Evolutionary conservation across 2,329 filamentous ascomycete species (phyloP).

Genomic region (Thelonectria olida): DNA sequence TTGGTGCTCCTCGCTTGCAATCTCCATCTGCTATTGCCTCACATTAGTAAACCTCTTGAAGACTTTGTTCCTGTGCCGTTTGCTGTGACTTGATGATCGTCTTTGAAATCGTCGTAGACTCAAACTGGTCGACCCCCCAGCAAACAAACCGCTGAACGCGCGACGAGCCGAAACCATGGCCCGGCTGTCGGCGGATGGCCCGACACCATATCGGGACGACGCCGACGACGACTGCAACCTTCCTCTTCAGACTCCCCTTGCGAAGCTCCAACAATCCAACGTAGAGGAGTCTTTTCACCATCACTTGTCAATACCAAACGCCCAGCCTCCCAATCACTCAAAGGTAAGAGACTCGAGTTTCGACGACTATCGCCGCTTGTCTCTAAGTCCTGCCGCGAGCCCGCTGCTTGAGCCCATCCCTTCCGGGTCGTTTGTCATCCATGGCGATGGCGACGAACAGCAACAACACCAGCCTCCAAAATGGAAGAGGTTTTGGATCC

Average conservation of each 20-base stretch:
- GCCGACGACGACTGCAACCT: too few relatives aligned
- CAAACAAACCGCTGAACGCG: not conserved
- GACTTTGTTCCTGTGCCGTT: not conserved
- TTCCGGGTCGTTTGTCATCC: slow-evolving; percentile 21
- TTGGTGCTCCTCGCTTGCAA: not conserved
- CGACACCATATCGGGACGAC: slow-evolving; percentile 31
- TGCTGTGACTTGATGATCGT: not conserved
- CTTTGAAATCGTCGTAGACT: not conserved
- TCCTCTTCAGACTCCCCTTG: slow-evolving; percentile 18
- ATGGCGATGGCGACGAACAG: slow-evolving; percentile 17
- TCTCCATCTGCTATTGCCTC: not conserved
- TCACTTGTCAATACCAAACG: slow-evolving; percentile 24
- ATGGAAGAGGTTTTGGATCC: slow-evolving; percentile 59
- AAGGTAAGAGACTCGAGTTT: slow-evolving; percentile 29
- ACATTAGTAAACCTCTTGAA: not conserved
- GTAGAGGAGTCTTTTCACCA: slow-evolving; percentile 24
- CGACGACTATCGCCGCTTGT: slow-evolving; percentile 35
- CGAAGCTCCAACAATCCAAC: slow-evolving; percentile 21
- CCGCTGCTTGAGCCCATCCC: slow-evolving; percentile 33
- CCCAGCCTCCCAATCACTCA: slow-evolving; percentile 21
- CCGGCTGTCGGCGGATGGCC: slow-evolving; percentile 23
- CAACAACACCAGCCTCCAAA: slow-evolving; percentile 28
- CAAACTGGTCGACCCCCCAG: not conserved
- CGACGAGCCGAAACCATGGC: slow-evolving; percentile 22
- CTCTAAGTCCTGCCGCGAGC: slow-evolving; percentile 35